Percentiles rank a stretch among this genome's conserved stretches.
phyloP scores from a whole-genome alignment of 371 early-diverging fungal species.

The Actinomortierella wolfii region DNA sequence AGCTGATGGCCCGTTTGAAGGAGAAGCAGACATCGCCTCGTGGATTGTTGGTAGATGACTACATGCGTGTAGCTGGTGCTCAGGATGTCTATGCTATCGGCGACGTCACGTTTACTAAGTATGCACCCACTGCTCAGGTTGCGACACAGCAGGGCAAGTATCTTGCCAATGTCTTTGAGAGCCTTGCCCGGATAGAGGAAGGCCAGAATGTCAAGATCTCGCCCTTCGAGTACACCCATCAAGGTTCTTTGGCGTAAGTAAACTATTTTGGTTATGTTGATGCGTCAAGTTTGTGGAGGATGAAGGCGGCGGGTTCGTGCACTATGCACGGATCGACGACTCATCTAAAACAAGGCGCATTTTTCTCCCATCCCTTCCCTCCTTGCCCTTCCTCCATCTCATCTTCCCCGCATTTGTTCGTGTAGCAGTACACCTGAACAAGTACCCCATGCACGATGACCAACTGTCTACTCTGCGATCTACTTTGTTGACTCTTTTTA shows the following conservation, averaged over 20 bases:
- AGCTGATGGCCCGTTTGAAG: slow-evolving; percentile 74
- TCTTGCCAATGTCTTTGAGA: slow-evolving; percentile 74
- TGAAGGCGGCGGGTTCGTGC: too few relatives aligned
- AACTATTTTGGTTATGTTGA: slow-evolving; percentile 1
- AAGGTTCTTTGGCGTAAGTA: slow-evolving; percentile 82
- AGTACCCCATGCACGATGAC: too few relatives aligned
- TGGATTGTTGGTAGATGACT: slow-evolving; percentile 86
- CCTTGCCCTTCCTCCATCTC: too few relatives aligned
- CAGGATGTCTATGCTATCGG: slow-evolving; percentile 85
- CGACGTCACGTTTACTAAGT: slow-evolving; percentile 84
- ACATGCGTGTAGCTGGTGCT: slow-evolving; percentile 76
- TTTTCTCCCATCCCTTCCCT: too few relatives aligned
- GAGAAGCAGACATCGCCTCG: slow-evolving; percentile 78
- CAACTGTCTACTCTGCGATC: too few relatives aligned
- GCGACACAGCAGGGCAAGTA: slow-evolving; percentile 91
- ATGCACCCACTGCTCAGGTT: slow-evolving; percentile 93
- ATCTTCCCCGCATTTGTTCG: too few relatives aligned
- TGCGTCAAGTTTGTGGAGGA: background rate
- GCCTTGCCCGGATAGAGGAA: slow-evolving; percentile 54
- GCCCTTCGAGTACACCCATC: slow-evolving; percentile 82
- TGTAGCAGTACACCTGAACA: too few relatives aligned
- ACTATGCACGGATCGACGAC: too few relatives aligned
- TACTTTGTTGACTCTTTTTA: too few relatives aligned
- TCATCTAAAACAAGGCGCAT: too few relatives aligned
- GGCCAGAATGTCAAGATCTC: slow-evolving; percentile 52